These are phyloP conservation scores for Juglanconis juglandina DNA, from an alignment of 2,329 filamentous ascomycete species.

Conservation along the genomic window DNA sequence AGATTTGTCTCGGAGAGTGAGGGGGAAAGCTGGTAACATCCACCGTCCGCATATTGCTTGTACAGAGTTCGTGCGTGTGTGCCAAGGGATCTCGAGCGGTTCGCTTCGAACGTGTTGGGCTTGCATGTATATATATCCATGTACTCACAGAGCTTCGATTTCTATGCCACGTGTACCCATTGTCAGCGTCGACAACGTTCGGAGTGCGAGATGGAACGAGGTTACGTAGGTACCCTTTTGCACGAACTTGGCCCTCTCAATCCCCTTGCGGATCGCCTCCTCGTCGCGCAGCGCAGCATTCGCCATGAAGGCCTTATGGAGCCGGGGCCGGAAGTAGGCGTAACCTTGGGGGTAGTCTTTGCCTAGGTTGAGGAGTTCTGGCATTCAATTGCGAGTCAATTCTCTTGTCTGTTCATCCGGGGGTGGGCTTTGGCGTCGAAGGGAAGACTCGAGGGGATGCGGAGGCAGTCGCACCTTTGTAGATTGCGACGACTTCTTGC, in stretches of 20 bases:
- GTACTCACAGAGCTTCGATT: constrained; percentile 87
- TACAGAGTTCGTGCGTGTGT: not conserved
- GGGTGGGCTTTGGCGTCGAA: not conserved
- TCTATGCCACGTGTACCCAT: constrained; percentile 47
- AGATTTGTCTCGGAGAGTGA: not conserved
- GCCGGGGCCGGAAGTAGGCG: constrained; percentile 72
- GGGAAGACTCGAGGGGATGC: not conserved
- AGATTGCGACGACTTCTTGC: constrained; percentile 76
- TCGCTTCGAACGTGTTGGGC: no score
- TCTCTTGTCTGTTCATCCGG: not conserved
- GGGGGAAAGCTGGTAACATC: not conserved
- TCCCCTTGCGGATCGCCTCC: constrained; percentile 69
- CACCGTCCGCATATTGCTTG: not conserved
- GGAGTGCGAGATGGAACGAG: no score
- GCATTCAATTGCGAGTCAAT: not conserved
- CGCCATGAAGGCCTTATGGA: constrained; percentile 81
- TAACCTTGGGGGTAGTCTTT: constrained; percentile 83
- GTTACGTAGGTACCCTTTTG: constrained; percentile 67
- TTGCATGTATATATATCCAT: not conserved
- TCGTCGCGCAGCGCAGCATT: constrained; percentile 70
- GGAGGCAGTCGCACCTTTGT: constrained; percentile 67
- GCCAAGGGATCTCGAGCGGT: not conserved
- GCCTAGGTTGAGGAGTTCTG: constrained; percentile 81
- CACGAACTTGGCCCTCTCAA: constrained; percentile 79
- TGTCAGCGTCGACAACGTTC: constrained; percentile 1